Evolutionary conservation across 805 yeast species (phyloP), one percentile per base, ranked within the genome.

Genomic region (Barnettozyma pratensis): DNA sequence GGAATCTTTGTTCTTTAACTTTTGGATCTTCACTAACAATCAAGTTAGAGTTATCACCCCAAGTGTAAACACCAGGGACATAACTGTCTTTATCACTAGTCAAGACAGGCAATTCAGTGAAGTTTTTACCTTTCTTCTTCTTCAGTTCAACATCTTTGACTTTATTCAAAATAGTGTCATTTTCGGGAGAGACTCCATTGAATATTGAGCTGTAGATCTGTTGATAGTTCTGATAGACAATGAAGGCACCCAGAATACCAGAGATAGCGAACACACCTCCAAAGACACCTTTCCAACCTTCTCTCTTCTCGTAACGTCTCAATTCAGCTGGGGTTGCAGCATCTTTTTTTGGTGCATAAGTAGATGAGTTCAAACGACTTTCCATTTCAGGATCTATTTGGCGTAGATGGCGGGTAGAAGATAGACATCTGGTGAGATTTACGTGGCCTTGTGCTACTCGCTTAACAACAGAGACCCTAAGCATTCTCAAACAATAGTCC

Each of bases 31-130:
- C 53, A 29, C 59, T 55, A 5, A 73, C 69, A 30, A 76, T 60
- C 10, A 64, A 62, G 39, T 67, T 56, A 30, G 64, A 47, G 58
- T 81, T 80, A 52, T 72, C 74, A 44, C 91, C 92, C 76, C 87
- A 82, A 12, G 77, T 58, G 55, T 81, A 83, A 7, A 85, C 66
- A 7, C 89, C 87, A 0, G 84, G 83, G 4, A 70, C 71, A 1
- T 63, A 52, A 5, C 75, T 66, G 38, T 64, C 66, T 38, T 70
- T 68, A 12, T 66, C 61, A 46, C 70, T 54, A 3, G 50, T 67
- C 2, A 73, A 60, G 1, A 49, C 39, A 6, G 71, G 71, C 3
- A 67, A 28, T 25, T 47, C 50, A 7, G 34, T 31, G 19, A 58
- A 54, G 14, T 50, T 48, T 31, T 54, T 60, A 32, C 55, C 60